Conservation (phyloP, 495 filamentous ascomycete species). For the Penicillium paxilli region DNA sequence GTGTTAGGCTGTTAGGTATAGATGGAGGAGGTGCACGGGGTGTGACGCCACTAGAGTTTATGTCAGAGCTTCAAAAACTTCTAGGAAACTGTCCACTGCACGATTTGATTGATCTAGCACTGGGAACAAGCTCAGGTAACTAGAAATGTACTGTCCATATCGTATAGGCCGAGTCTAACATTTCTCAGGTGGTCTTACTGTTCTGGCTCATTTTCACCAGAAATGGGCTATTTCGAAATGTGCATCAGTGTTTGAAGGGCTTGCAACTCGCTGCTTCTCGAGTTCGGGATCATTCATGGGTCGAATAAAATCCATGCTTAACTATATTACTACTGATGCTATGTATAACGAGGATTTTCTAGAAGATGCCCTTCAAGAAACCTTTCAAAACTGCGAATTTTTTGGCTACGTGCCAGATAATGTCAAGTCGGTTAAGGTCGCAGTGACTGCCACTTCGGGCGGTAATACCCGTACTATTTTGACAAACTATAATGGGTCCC, state of each 20-base stretch:
- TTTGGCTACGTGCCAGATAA: conserved; percentile 9
- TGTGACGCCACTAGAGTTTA: conserved; percentile 28
- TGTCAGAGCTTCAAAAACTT: conserved; percentile 23
- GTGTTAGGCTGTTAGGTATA: conserved; percentile 28
- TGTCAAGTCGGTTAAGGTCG: conserved; percentile 8
- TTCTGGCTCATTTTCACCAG: conserved; percentile 25
- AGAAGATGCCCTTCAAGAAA: conserved; percentile 2
- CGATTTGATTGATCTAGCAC: conserved; percentile 29
- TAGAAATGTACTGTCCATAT: not conserved
- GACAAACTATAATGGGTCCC: conserved; percentile 29
- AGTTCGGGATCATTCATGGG: conserved; percentile 2
- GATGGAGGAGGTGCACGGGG: conserved; percentile 30
- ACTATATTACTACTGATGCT: conserved; percentile 5
- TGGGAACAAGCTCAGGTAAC: conserved; percentile 27
- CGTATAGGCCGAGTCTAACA: not conserved
- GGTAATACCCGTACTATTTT: conserved; percentile 25
- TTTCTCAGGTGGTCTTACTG: conserved; percentile 23
- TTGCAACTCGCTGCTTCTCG: conserved; percentile 23
- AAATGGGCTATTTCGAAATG: conserved; percentile 20
- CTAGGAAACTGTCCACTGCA: conserved; percentile 19
- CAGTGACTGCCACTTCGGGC: conserved; percentile 25
- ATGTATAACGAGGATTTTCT: conserved; percentile 1
- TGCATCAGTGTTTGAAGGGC: conserved; percentile 18
- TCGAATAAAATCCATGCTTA: conserved; percentile 1
- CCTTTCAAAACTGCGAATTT: not conserved